Evolutionary conservation across 116 monocot genomes (phyloP), one percentile per base, ranked within the genome.

Genomic region (Dioscorea cayenensis): DNA sequence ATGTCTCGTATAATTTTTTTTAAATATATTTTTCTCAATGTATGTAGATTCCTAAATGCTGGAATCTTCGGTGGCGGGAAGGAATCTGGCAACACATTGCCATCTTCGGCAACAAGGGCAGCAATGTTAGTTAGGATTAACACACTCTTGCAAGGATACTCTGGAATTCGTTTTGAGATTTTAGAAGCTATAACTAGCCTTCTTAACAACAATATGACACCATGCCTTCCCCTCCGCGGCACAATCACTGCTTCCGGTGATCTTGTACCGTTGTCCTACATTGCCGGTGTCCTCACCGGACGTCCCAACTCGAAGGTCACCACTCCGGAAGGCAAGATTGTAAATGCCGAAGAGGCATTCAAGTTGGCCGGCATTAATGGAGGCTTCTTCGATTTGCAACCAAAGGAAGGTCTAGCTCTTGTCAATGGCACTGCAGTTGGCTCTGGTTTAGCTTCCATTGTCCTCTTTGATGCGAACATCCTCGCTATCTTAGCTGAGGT

Each of bases 171-270:
- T 6, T 86, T 79, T 65, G 83, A 83, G 77, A 52, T 86, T 19
- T 74, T 83, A 9, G 77, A 86, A 50, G 83, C 75, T 50, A 86
- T 86, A 19, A 64, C 79, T 22, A 69, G 66, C 38, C 86, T 86
- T 38, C 73, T 86, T 19, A 86, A 86, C 72, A 14, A 28, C 62
- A 73, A 77, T 12, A 19, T 82, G 52, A 79, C 76, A 28, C 86
- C 79, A 6, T 76, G 70, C 27, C 58, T 86, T 18, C 82, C 86
- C 0, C 69, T 83, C 18, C 71, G 86, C 0, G 86, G 83, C 9
- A 83, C 80, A 59, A 77, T 86, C 80, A 83, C 80, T 29, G 80
- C 86, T 65, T 86, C 86, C 37, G 86, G 86, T 50, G 83, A 86
- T 27, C 86, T 86, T 43, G 83, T 86, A 28, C 86, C 83, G 7